Base-by-base conservation (phyloP, 805 yeast species). In the Lachancea quebecensis region DNA sequence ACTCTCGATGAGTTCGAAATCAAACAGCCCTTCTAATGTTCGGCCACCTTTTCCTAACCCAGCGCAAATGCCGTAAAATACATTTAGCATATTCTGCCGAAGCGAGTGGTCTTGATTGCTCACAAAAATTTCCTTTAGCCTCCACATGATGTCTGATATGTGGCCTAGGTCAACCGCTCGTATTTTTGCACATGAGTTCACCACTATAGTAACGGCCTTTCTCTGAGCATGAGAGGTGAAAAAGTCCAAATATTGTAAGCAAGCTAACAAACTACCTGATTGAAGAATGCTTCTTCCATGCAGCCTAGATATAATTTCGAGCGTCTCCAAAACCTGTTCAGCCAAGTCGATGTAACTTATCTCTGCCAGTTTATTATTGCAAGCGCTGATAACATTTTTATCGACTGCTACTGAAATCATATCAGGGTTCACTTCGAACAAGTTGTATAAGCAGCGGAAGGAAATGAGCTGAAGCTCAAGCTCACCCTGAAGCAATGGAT, bases 201-300 rank as follows among this genome's bases (percentile, higher is more conserved):
- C 82, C 14, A 84, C 83, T 32, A 85, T 83, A 0, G 72, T 67
- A 31, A 89, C 66, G 12, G 95, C 87, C 51, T 88, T 84, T 44
- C 95, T 70, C 62, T 91, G 98, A 0, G 95, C 85, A 65, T 87
- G 95, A 16, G 81, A 74, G 1, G 96, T 85, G 62, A 91, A 84
- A 58, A 91, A 91, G 60, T 93, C 98, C 49, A 90, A 69, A 56
- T 79, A 86, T 55, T 77, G 78, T 38, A 93, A 63, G 50, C 86
- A 81, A 0, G 85, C 77, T 6, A 71, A 65, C 8, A 90, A 61
- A 8, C 89, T 82, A 33, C 83, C 82, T 45, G 78, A 74, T 16
- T 70, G 60, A 34, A 87, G 65, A 11, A 86, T 70, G 27, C 69
- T 73, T 35, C 65, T 59, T 2, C 82, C 77, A 17, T 74, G 67